Base-by-base conservation (phyloP, 73 alveolate genomes). In the Blepharisma japonicum region DNA sequence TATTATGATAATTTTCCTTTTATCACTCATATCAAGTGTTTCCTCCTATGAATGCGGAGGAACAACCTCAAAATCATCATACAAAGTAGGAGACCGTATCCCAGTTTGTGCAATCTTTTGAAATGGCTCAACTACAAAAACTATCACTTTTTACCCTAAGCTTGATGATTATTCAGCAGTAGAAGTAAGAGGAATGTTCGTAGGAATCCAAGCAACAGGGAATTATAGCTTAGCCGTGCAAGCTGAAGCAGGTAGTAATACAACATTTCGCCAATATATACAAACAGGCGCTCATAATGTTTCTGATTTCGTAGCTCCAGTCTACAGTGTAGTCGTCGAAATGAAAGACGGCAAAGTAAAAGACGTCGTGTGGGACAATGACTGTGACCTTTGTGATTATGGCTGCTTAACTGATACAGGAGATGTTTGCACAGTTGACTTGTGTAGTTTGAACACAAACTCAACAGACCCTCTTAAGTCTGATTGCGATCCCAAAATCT, bases 401-500 rank as follows among this genome's bases (percentile, higher is more conserved):
- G 23, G 46, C 38, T 61, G 74, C 23, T 2, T 61, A 3, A 25
- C 14, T 2, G 23, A 61, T 18, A 25, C n/a, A 61, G 74, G 23
- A 25, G 74, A 61, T 8, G 74, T 61, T 5, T 61, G 74, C 23
- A 39, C 74, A 2, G 74, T 14, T 0, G 23, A 61, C 18, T n/a
- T 20, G 11, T 61, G 74, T 25, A 5, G 3, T 14, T 14, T 8
- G 14, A 1, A 25, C 0, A 61, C 14, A 5, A 25, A 20, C 11
- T 8, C 42, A 32, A 32, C 42, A 32, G 42, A 32, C 42, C 42
- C 42, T 32, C 42, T 32, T 32, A 32, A 32, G 42, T 32, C 14
- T 8, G 74, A 61, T 25, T 61, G 74, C 5, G 74, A 61, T 5
- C 74, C 74, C n/a, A 14, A 39, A 61, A 25, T 61, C 47, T 61